Evolutionary conservation across 768 basidiomycete genomes (phyloP), one percentile per base, ranked within the genome.

Genomic region (Tubosaeta sp.): DNA sequence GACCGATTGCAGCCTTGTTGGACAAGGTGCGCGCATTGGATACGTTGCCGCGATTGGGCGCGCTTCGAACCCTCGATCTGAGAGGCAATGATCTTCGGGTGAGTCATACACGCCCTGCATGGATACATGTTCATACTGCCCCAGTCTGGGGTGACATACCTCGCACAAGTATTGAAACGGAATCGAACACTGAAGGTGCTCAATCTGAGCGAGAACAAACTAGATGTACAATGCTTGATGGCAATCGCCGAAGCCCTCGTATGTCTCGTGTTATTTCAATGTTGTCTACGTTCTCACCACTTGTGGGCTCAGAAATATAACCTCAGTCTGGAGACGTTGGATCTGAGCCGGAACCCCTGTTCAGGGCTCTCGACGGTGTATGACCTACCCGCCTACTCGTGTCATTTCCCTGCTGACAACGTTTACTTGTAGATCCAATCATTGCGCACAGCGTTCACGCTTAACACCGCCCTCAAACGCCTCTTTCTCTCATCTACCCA

Each of bases 171-270:
- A 0, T 74, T 98, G 55, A 98, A 98, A 65, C 85, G 95, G 32
- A 98, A 99, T 68, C 76, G 94, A 39, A 97, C 95, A 3, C 74
- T 98, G 39, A 96, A 95, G 69, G 86, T 97, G 6, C 76, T 97
- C 22, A 98, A 97, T 67, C 71, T 98, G 46, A 87, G 89, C 61
- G 95, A 98, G 66, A 98, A 98, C 68, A 92, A 88, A 66, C 80
- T 99, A 6, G 95, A 95, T 51, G 80, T 89, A 1, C 72, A 78
- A 9, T 90, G 91, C 47, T 73, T 99, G 10, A 81, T 86, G 2
- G 73, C 78, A 0, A 76, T 99, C 13, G 94, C 93, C 0, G 95
- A 99, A 68, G 88, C 94, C 1, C 68, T 99, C 65, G 93, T 94
- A 51, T 59, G 84, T 32, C 10, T 32, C 31, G 31, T 32, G 8